Conservation (phyloP, 2,329 filamentous ascomycete species). For the Apiospora arundinis region DNA sequence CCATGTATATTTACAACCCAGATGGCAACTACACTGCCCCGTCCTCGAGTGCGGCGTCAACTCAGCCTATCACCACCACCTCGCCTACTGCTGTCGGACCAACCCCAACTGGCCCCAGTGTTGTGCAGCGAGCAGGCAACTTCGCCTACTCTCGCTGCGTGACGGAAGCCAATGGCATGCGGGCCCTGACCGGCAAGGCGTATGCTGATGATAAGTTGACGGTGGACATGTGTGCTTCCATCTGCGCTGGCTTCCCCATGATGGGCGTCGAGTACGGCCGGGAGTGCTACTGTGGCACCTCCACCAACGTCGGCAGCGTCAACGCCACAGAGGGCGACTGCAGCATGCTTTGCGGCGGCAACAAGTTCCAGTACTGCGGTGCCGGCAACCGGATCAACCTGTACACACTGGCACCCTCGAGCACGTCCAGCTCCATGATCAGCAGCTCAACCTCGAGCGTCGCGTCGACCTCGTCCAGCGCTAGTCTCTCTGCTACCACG, state of each 20-base stretch:
- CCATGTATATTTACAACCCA: constrained; percentile 13
- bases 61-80: neutral
- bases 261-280: constrained; percentile 45
- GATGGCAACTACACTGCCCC: neutral
- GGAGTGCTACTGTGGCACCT: constrained; percentile 42
- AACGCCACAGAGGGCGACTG: constrained; percentile 30
- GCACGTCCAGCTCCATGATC: constrained; percentile 24
- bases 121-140: constrained; percentile 26
- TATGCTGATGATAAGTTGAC: constrained; percentile 40
- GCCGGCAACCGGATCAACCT: constrained; percentile 32
- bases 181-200: constrained; percentile 23
- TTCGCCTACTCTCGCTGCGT: constrained; percentile 25
- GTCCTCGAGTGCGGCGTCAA: neutral
- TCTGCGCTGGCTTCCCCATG: constrained; percentile 39
- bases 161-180: constrained; percentile 21
- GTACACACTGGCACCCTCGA: constrained; percentile 27
- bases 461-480: neutral
- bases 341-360: constrained; percentile 32
- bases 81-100: constrained; percentile 18
- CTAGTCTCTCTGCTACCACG: neutral
- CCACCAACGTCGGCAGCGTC: constrained; percentile 24
- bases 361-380: constrained; percentile 34
- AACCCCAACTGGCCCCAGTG: constrained; percentile 26
- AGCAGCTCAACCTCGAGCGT: constrained; percentile 23
- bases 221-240: constrained; percentile 42